Base-by-base conservation (phyloP, 2,329 filamentous ascomycete species). In the Colletotrichum theobromicola region DNA sequence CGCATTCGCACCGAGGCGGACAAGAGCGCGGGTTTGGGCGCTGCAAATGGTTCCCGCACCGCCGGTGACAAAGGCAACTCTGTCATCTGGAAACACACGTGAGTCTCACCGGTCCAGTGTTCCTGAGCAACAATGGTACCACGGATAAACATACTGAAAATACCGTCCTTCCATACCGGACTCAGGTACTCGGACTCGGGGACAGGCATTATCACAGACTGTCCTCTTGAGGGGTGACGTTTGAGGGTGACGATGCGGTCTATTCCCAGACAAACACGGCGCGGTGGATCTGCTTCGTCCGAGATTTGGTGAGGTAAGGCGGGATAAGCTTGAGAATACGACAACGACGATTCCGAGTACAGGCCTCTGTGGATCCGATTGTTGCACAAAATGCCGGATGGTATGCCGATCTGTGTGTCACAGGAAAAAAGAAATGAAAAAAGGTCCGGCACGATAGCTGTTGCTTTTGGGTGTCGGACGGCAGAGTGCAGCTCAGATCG, bases 11-110 rank as follows among this genome's bases (percentile, higher is more conserved):
- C 97, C 97, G 9, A 99, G 92, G 76, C 96, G 91, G 28, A 99
- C 95, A 74, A 99, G 88, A 5, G 97, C 97, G 77, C 95, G 91
- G 35, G 98, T 97, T 87, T 98, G 97, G 70, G 94, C 95, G 79
- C 94, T 97, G 87, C 97, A 98, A 81, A 99, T 98, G 30, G 94
- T 93, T 70, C 97, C 96, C 7, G 95, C 95, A 67, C 97, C 97
- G 73, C 97, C 97, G 5, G 97, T 99, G 81, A 97, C 97, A 85
- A 98, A 98, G 78, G 96, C 91, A 58, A 98, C 96, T 80, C 97
- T 96, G 82, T 93, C 92, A 76, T 93, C 95, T 97, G 79, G 15
- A 60, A 10, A 28, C 18, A 32, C 10, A 16, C 18, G 67, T 72
- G 26, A 65, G 50, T 68, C 76, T 71, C 77, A 76, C 66, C 53